These are phyloP conservation scores for Talaromyces sp. DNA, from an alignment of 2,329 filamentous ascomycete species.

Conservation along the genomic window DNA sequence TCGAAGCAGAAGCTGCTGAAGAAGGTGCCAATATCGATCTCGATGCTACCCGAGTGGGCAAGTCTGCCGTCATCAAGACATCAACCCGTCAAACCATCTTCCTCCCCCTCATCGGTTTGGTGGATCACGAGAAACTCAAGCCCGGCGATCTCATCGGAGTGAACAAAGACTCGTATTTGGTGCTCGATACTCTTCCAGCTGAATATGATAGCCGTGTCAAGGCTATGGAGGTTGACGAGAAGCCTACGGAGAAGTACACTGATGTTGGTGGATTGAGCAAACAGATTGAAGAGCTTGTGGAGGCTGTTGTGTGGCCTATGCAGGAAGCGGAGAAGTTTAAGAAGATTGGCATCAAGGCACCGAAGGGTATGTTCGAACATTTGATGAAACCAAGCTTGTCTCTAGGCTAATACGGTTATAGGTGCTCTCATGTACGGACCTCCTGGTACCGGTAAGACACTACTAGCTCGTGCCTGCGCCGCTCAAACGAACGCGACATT, in stretches of 20 bases:
- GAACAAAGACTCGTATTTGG: constrained; percentile 98
- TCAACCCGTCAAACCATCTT: constrained; percentile 98
- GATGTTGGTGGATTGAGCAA: constrained; percentile 97
- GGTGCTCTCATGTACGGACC: constrained; percentile 95
- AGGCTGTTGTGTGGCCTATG: constrained; percentile 99
- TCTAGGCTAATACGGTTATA: constrained; percentile 36
- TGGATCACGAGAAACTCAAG: constrained; percentile 92
- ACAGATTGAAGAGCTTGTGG: constrained; percentile 97
- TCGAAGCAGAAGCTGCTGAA: constrained; percentile 90
- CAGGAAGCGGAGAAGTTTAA: constrained; percentile 99
- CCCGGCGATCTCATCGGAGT: constrained; percentile 96
- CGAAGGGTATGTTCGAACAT: constrained; percentile 69
- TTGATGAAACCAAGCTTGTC: too few species aligned
- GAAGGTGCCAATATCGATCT: constrained; percentile 98
- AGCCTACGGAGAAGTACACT: constrained; percentile 97
- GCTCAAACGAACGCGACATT: constrained; percentile 98
- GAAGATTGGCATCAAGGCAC: constrained; percentile 99
- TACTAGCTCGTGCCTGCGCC: constrained; percentile 87
- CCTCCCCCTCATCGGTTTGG: constrained; percentile 91
- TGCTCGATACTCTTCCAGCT: constrained; percentile 91
- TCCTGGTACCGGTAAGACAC: constrained; percentile 51
- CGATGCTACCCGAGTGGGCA: constrained; percentile 93
- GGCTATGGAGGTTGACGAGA: constrained; percentile 99
- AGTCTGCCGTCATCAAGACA: constrained; percentile 98
- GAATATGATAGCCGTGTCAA: constrained; percentile 99